Evolutionary conservation across 1,284 basidiomycete genomes (phyloP).

Genomic region (Cryptococcus sp.): DNA sequence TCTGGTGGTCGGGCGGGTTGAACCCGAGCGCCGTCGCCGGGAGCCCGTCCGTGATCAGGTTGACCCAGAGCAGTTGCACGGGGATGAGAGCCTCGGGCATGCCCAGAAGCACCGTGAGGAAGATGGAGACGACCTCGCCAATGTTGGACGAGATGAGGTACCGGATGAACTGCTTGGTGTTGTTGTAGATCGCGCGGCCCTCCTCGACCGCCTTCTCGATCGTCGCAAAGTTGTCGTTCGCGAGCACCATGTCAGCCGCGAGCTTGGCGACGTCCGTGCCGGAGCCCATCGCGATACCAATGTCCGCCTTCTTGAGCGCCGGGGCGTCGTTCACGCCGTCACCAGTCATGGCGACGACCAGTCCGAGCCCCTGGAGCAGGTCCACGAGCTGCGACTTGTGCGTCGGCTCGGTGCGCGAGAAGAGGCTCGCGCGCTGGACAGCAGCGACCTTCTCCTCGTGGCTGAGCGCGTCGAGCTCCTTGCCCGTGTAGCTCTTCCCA

Average conservation of each 20-base stretch:
- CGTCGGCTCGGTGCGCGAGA: constrained; percentile 88
- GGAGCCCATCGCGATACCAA: constrained; percentile 98
- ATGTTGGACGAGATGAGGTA: constrained; percentile 87
- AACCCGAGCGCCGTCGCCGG: constrained; percentile 98
- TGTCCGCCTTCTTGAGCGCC: constrained; percentile 93
- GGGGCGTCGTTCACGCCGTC: constrained; percentile 98
- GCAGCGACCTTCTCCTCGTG: constrained; percentile 77
- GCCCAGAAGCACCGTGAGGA: constrained; percentile 91
- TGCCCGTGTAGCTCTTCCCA: constrained; percentile 91
- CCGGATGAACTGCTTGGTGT: constrained; percentile 84
- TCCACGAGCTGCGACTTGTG: constrained; percentile 97
- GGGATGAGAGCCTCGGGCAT: constrained; percentile 99
- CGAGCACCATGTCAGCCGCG: constrained; percentile 93
- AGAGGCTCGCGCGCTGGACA: constrained; percentile 81
- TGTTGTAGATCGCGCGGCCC: constrained; percentile 96
- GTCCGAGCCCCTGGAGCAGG: constrained; percentile 81
- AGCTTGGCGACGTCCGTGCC: constrained; percentile 98
- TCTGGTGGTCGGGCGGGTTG: constrained; percentile 92
- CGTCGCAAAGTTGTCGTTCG: constrained; percentile 64
- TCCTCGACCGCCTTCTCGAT: constrained; percentile 96
- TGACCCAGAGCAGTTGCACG: constrained; percentile 96
- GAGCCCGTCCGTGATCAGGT: constrained; percentile 83
- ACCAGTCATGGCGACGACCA: constrained; percentile 98
- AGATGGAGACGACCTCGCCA: constrained; percentile 96
- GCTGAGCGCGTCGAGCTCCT: constrained; percentile 79